Percentiles rank a stretch among this genome's conserved stretches.
These are phyloP conservation scores for Capsaspora owczarzaki DNA, from an alignment of 78 protist genomes.

Conservation along the genomic window DNA sequence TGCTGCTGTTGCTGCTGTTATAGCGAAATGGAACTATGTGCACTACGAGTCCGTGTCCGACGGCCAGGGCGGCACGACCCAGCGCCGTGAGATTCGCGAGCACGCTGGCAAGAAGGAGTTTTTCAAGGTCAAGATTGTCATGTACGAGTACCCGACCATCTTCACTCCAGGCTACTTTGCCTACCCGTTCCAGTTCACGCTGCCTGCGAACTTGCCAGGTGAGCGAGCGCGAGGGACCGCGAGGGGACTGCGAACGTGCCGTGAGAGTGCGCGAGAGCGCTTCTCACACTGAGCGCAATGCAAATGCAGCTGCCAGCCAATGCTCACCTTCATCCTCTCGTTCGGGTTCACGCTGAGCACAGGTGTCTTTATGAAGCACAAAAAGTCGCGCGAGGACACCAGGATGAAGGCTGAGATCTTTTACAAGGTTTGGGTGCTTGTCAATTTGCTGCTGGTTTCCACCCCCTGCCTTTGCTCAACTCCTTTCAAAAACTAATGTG, in stretches of 20 bases:
- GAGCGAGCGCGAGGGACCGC: no score
- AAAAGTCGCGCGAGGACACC: no score
- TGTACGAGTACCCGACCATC: neutral
- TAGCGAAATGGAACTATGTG: neutral
- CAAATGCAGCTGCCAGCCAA: no score
- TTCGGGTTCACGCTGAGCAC: neutral
- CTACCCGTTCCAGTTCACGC: neutral
- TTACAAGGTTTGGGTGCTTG: no score
- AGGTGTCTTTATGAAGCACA: neutral
- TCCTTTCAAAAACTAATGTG: no score
- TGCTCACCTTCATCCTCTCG: no score
- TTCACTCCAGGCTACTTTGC: neutral
- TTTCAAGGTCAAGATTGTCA: neutral
- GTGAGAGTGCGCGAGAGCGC: no score
- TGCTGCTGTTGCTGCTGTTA: neutral
- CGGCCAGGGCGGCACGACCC: neutral
- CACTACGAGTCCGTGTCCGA: neutral
- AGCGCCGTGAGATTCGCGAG: neutral
- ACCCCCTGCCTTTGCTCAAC: no score
- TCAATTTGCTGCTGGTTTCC: no score
- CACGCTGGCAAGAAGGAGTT: neutral
- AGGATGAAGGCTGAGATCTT: no score
- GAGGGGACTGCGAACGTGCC: no score
- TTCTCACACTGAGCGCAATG: no score
- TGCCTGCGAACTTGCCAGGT: neutral